Base-by-base conservation (phyloP, 2,329 filamentous ascomycete species). In the Pseudofabraea citricarpa region DNA sequence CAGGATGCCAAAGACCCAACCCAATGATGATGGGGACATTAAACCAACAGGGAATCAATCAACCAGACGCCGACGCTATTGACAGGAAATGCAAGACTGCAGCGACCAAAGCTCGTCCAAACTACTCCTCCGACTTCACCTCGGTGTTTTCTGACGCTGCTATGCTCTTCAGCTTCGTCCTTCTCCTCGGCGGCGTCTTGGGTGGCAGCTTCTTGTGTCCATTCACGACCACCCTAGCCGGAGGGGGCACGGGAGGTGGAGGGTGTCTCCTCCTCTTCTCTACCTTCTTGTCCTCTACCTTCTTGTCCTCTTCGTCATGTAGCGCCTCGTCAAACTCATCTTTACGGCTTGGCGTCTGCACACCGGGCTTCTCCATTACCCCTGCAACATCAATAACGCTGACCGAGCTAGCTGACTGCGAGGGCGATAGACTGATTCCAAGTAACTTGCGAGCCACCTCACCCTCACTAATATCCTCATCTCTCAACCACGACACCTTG, bases 321-420 rank as follows among this genome's bases (percentile, higher is more conserved):
- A 53, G 46, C 9, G 54, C 53, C 9, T 52, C 57, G 31, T 59
- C 56, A 27, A 58, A 59, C 18, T 54, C 51, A 10, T 63, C 60
- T 48, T 69, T 79, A 36, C 83, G 75, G 59, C 87, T 89, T 5
- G 87, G 88, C 15, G 88, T 90, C 56, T 90, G 82, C 18, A 91
- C 80, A 1, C 86, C 88, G 0, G 88, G 88, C 62, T 87, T 90
- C 65, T 91, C 88, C 61, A 76, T 87, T 35, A 90, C 85, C 9
- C 80, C 79, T 6, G 89, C 88, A 32, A 95, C 80, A 55, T 93
- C 85, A 24, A 80, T 72, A 36, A 93, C 84, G 58, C 86, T 90
- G 51, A 88, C 70, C 56, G 75, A 81, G 60, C 88, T 94, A 37
- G 77, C 78, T n/a, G 75, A 77, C 40, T 86, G 79, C 2, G 68